These are phyloP conservation scores for Ophiostoma novo-ulmi DNA, from an alignment of 2,329 filamentous ascomycete species.

Conservation along the genomic window DNA sequence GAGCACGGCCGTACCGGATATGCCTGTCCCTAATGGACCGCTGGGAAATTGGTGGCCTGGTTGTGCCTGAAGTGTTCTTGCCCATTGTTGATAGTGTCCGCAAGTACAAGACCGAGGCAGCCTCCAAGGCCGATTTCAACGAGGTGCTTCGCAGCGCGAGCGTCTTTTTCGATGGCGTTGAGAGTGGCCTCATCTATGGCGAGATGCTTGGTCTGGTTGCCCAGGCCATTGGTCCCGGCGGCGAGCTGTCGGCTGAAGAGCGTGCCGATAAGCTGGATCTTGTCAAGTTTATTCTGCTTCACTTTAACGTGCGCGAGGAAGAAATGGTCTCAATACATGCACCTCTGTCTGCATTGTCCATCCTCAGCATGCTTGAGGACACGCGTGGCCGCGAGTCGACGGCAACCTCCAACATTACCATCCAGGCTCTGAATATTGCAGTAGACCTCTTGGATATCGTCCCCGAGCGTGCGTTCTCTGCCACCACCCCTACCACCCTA, in stretches of 20 bases:
- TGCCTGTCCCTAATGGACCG: slow-evolving; percentile 95
- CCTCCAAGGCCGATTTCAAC: slow-evolving; percentile 64
- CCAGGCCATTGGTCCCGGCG: slow-evolving; percentile 51
- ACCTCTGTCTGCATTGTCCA: slow-evolving; percentile 66
- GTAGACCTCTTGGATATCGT: slow-evolving; percentile 57
- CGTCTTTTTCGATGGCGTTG: slow-evolving; percentile 95
- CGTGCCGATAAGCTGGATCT: slow-evolving; percentile 63
- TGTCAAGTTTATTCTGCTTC: slow-evolving; percentile 72
- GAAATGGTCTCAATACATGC: slow-evolving; percentile 89
- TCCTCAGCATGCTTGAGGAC: slow-evolving; percentile 57
- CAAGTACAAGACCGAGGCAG: slow-evolving; percentile 61
- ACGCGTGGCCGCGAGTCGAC: slow-evolving; percentile 37
- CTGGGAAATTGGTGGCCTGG: slow-evolving; percentile 89
- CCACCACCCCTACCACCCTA: slow-evolving; percentile 10
- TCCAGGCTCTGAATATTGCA: slow-evolving; percentile 45
- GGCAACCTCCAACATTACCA: slow-evolving; percentile 25
- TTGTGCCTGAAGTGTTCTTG: slow-evolving; percentile 84
- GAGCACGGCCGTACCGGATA: slow-evolving; percentile 81
- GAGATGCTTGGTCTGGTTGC: slow-evolving; percentile 67
- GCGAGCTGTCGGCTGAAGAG: slow-evolving; percentile 41
- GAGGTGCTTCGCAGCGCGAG: slow-evolving; percentile 91
- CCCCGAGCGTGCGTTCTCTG: slow-evolving; percentile 58
- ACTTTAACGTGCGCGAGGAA: slow-evolving; percentile 93
- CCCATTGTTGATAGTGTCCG: slow-evolving; percentile 77
- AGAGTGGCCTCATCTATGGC: slow-evolving; percentile 87